Base-by-base conservation (phyloP, 176 grass and related monocot species). In the Musa itinerans region DNA sequence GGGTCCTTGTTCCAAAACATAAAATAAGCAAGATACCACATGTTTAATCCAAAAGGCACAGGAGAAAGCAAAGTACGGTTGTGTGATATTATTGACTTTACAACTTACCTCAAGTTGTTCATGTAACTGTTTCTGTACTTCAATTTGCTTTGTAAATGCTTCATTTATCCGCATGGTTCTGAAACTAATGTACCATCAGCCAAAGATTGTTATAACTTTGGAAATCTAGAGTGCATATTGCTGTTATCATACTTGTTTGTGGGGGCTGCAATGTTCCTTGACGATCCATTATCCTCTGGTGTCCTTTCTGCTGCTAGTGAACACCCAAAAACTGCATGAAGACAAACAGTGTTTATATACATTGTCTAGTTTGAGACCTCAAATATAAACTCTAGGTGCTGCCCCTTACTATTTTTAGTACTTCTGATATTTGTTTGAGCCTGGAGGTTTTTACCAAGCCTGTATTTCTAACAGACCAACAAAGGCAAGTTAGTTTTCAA, bases 121-220 rank as follows among this genome's bases (percentile, higher is more conserved):
- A 8, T 86, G 84, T 25, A 86, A 80, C 53, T 78, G 43, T 68
- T 77, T 86, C 84, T 82, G 84, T 10, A 82, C 84, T 74, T 86
- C 84, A 68, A 86, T 82, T 72, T 86, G 84, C 58, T 82, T 78
- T 78, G 73, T 78, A n/a, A 86, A 52, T 78, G 84, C 79, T 62
- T 86, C 84, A 74, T 78, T 82, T 72, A 86, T 65, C 80, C 82
- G 63, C 43, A 82, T 82, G 61, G 75, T 65, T 78, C 58, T 77
- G 65, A 13, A 23, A 21, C 48, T 25, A 11, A 69, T 51, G 65
- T 26, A 69, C 29, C 50, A 65, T 56, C 11, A 77, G 74, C 52
- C 43, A 70, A 55, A 75, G 58, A 72, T 50, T 17, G 1, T 48
- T 68, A 16, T 61, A 55, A 53, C 11, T 13, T 59, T 26, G 54